A percentile compares a stretch with the other conserved stretches of the same genome.
These are phyloP conservation scores for Lindgomyces ingoldianus DNA, from an alignment of 495 filamentous ascomycete species.

Conservation along the genomic window DNA sequence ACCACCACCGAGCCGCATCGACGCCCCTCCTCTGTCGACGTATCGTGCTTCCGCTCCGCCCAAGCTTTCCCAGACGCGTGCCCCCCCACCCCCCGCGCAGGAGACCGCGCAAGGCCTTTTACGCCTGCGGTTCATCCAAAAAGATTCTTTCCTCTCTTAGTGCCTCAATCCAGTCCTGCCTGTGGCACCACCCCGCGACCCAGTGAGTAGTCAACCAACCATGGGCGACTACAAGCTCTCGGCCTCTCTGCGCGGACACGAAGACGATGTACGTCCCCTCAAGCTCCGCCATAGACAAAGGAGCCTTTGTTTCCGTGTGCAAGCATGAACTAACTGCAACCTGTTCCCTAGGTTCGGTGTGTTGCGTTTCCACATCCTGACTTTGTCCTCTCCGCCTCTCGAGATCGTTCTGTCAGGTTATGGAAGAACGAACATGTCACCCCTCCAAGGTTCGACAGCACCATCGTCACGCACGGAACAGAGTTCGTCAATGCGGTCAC, in stretches of 20 bases:
- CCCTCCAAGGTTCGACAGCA: conserved; percentile 72
- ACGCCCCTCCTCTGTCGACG: too few relatives aligned
- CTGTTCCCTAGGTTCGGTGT: conserved; percentile 70
- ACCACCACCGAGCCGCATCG: conserved; percentile 1
- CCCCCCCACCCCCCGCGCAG: too few relatives aligned
- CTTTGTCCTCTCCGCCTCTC: conserved; percentile 77
- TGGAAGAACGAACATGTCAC: conserved; percentile 71
- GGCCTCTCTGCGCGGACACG: conserved; percentile 47
- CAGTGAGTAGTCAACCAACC: conserved; percentile 16
- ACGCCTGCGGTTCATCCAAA: background rate
- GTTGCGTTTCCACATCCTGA: conserved; percentile 77
- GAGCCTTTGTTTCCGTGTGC: too few relatives aligned
- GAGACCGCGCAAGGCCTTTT: background rate
- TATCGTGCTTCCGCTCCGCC: too few relatives aligned
- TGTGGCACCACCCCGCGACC: conserved; percentile 2
- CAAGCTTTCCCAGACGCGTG: too few relatives aligned
- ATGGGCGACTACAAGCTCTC: conserved; percentile 50
- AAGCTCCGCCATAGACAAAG: background rate
- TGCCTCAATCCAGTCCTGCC: background rate
- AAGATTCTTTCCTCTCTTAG: background rate
- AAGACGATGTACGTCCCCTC: conserved; percentile 47
- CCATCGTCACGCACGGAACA: conserved; percentile 71
- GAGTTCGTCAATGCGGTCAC: conserved; percentile 84
- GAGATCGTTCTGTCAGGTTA: conserved; percentile 84
- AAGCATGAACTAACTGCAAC: conserved; percentile 12